These are phyloP conservation scores for Dryadomyces quercus-mongolicae DNA, from an alignment of 2,329 filamentous ascomycete genomes.

Conservation along the genomic window DNA sequence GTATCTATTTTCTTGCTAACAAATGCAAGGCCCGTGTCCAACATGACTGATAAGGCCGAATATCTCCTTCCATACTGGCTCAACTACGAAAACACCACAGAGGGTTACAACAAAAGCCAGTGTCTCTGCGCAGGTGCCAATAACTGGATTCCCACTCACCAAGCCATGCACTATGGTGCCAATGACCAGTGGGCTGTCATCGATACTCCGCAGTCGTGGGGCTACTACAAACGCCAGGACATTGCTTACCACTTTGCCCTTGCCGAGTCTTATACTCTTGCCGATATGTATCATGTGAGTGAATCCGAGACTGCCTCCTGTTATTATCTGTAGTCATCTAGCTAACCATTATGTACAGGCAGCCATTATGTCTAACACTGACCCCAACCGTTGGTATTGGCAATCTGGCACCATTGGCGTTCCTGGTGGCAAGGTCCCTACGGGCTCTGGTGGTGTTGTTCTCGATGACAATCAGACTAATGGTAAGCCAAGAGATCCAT, in stretches of 20 bases:
- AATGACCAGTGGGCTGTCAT: constrained; percentile 38
- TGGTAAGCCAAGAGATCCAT: constrained; percentile 16
- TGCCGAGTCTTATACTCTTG: constrained; percentile 41
- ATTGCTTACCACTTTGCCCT: constrained; percentile 41
- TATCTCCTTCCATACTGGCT: constrained; percentile 38
- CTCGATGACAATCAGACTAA: constrained; percentile 35
- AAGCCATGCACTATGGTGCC: constrained; percentile 33
- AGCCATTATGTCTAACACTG: constrained; percentile 32
- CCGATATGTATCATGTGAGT: constrained; percentile 33
- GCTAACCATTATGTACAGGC: constrained; percentile 19
- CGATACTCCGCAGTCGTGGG: constrained; percentile 38
- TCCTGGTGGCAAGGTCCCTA: constrained; percentile 25
- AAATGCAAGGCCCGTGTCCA: constrained; percentile 21
- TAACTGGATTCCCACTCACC: constrained; percentile 37
- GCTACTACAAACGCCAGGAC: constrained; percentile 35
- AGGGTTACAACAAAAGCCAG: constrained; percentile 29
- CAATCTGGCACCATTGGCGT: constrained; percentile 33
- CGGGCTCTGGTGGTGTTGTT: constrained; percentile 26
- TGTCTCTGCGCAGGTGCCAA: constrained; percentile 40
- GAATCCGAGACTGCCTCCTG: background rate
- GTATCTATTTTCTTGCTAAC: background rate
- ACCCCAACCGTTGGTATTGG: constrained; percentile 31
- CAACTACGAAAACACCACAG: constrained; percentile 34
- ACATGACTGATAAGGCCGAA: constrained; percentile 26
- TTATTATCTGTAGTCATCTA: no score